These are phyloP conservation scores for Aspergillus affinis DNA, from an alignment of 495 filamentous ascomycete genomes.

Conservation along the genomic window DNA sequence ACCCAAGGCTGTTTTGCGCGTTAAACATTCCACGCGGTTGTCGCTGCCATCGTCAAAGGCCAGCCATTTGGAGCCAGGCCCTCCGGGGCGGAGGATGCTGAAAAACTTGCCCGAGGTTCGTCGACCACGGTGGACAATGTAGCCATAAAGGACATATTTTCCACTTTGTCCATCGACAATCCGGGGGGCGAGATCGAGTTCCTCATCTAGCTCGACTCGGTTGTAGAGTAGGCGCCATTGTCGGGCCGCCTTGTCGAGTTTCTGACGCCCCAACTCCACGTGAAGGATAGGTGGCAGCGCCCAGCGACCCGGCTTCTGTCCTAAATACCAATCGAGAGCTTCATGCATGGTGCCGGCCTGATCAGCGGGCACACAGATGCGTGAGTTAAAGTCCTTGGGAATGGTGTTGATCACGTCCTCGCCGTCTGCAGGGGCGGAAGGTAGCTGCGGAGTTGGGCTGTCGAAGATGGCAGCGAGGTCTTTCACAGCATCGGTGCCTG, in stretches of 20 bases:
- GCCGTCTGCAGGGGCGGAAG: conserved; percentile 5
- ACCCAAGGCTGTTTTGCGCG: conserved; percentile 55
- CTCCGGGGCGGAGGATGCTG: conserved; percentile 58
- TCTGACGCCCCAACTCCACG: conserved; percentile 60
- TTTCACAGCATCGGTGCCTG: conserved; percentile 40
- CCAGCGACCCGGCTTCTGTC: conserved; percentile 39
- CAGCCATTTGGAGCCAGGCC: conserved; percentile 58
- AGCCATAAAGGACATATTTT: conserved; percentile 60
- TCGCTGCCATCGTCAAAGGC: conserved; percentile 57
- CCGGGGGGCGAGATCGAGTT: conserved; percentile 44
- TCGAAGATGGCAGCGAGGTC: conserved; percentile 49
- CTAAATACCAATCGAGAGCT: conserved; percentile 32
- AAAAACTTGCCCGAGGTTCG: conserved; percentile 63
- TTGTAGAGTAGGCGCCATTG: conserved; percentile 61
- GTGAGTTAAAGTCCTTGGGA: conserved; percentile 41
- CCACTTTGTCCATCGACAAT: conserved; percentile 34
- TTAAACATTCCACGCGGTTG: conserved; percentile 57
- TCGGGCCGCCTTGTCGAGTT: conserved; percentile 49
- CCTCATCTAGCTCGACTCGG: conserved; percentile 54
- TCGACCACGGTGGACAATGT: conserved; percentile 60
- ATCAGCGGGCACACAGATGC: conserved; percentile 38
- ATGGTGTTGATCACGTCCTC: conserved; percentile 31
- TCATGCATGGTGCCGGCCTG: conserved; percentile 33
- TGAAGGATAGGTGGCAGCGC: conserved; percentile 51
- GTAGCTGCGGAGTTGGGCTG: conserved; percentile 24